Evolutionary conservation across 768 basidiomycete genomes (phyloP).

Genomic region (Vararia minispora): DNA sequence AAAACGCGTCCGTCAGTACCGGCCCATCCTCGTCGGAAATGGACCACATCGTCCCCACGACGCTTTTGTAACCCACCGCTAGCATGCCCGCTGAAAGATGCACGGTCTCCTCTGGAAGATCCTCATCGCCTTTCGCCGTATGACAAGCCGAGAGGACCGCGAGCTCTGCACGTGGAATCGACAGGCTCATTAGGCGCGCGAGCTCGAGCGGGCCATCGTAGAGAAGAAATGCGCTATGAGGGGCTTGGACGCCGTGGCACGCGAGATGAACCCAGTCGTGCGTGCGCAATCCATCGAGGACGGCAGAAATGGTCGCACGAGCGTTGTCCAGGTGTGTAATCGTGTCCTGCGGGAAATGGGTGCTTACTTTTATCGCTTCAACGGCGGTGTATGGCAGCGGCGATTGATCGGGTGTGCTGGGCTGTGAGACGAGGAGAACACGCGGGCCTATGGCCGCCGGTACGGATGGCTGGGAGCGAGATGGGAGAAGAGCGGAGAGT

Average conservation of each 20-base stretch:
- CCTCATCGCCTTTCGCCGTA: constrained; percentile 2
- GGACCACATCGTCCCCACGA: constrained; percentile 10
- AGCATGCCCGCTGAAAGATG: constrained; percentile 13
- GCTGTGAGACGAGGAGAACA: not conserved
- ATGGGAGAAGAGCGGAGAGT: constrained; percentile 8
- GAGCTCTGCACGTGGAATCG: constrained; percentile 9
- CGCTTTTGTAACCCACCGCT: constrained; percentile 7
- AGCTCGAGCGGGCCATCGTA: not conserved
- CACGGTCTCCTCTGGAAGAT: constrained; percentile 8
- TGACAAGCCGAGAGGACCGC: constrained; percentile 10
- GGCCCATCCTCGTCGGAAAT: constrained; percentile 10
- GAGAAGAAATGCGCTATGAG: too few relatives aligned
- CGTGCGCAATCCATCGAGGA: not conserved
- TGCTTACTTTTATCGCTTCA: constrained; percentile 1
- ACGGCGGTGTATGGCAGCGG: too few relatives aligned
- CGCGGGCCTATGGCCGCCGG: constrained; percentile 1
- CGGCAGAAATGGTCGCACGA: not conserved
- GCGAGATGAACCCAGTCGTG: constrained; percentile 6
- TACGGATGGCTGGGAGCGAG: not conserved
- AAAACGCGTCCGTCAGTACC: constrained; percentile 1
- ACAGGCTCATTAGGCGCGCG: constrained; percentile 2
- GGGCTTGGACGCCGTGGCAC: too few relatives aligned
- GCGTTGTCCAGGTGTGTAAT: not conserved
- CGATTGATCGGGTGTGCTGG: too few relatives aligned
- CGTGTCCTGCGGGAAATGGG: not conserved